Evolutionary conservation across 2,329 filamentous ascomycete genomes (phyloP).

Genomic region (Penicillium sumatraense): DNA sequence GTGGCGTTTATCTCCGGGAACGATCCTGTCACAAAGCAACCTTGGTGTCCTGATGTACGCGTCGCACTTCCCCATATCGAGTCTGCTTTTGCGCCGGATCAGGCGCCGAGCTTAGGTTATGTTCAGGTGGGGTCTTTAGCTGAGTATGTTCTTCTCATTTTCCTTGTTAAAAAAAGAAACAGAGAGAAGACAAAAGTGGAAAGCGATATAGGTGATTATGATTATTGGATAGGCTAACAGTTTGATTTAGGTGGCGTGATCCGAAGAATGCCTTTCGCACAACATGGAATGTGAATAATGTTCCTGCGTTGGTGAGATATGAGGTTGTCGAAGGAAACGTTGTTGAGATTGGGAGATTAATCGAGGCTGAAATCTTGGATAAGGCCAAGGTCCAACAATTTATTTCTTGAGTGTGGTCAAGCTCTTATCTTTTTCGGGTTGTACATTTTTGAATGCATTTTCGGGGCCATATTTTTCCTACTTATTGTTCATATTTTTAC

Average conservation of each 20-base stretch:
- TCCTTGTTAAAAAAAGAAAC: no score
- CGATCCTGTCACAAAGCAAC: slow-evolving; percentile 39
- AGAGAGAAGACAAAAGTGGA: not conserved
- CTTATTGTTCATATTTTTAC: no score
- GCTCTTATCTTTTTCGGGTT: no score
- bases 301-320: slow-evolving; percentile 43
- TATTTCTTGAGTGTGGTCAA: slow-evolving; percentile 15
- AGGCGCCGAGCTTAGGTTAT: slow-evolving; percentile 31
- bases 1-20: slow-evolving; percentile 44
- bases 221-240: not conserved
- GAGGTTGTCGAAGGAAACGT: slow-evolving; percentile 35
- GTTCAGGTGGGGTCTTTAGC: slow-evolving; percentile 41
- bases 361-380: slow-evolving; percentile 39
- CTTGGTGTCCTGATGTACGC: slow-evolving; percentile 49
- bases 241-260: slow-evolving; percentile 39
- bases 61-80: slow-evolving; percentile 40
- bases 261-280: slow-evolving; percentile 38
- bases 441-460: no score
- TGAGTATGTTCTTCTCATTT: slow-evolving; percentile 34
- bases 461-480: no score
- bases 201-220: not conserved
- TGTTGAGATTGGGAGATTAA: slow-evolving; percentile 35
- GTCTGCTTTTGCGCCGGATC: slow-evolving; percentile 32
- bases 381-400: slow-evolving; percentile 27
- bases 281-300: slow-evolving; percentile 37